Base-by-base conservation (phyloP, 306 rosid genomes). In the Castanea crenata region DNA sequence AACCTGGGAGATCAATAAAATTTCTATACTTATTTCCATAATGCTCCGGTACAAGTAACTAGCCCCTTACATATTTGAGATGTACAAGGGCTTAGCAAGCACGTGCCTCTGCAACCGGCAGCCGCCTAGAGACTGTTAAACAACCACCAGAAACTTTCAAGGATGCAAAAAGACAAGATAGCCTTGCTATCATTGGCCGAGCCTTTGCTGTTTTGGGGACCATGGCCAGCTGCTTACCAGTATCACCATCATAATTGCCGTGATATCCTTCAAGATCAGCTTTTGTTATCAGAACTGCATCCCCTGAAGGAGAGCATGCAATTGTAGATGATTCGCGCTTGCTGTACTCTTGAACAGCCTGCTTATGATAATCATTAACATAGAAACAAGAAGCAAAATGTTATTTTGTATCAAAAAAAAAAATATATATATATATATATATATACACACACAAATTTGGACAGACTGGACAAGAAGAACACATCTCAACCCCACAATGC, bases 201-300 rank as follows among this genome's bases (percentile, higher is more conserved):
- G 85, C 80, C 89, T 74, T 94, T 44, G 85, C 89, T 69, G 79
- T 78, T 81, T 84, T 85, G 10, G 92, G 83, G 79, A 88, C 86
- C 73, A 91, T 51, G 49, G 90, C 84, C 77, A 93, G 88, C 83
- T 90, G 90, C 90, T 79, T 83, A 82, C 85, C 79, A 58, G 88
- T 78, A 74, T 80, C 80, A 8, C 79, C 74, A 20, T 55, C 83
- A 18, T 73, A 78, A 35, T 88, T 76, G 68, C 91, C 87, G 35
- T 89, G 91, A 80, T 95, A 95, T 34, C 98, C 98, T 85, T 95
- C 99, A 61, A 95, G 97, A 83, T 95, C 99, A 51, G 86, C 99
- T 89, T 91, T 89, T 74, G 98, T 95, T 71, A 95, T 91, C 62
- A 92, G 81, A 63, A 95, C 98, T 58, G 90, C 93, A 79, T 95